Evolutionary conservation across 495 filamentous ascomycete genomes (phyloP).

Genomic region (Talaromyces nanjingensis): DNA sequence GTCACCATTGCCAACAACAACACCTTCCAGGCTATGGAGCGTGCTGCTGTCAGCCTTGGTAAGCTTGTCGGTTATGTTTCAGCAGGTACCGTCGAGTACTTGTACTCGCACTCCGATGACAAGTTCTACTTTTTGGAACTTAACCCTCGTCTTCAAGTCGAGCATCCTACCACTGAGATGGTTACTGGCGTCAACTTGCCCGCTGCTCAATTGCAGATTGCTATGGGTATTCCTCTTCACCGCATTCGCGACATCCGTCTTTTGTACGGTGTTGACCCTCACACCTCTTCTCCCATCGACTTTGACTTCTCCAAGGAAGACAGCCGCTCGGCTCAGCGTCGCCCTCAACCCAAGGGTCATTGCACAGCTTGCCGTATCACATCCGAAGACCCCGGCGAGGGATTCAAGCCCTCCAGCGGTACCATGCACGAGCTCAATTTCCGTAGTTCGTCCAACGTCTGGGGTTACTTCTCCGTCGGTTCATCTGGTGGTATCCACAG

Average conservation of each 20-base stretch:
- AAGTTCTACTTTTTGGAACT: constrained; percentile 99
- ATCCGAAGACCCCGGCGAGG: constrained; percentile 97
- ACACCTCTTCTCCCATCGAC: constrained; percentile 79
- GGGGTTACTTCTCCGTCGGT: constrained; percentile 99
- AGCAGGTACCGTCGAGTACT: constrained; percentile 96
- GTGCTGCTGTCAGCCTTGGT: constrained; percentile 89
- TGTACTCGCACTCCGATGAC: constrained; percentile 97
- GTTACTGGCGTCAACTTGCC: constrained; percentile 96
- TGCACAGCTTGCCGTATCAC: constrained; percentile 99
- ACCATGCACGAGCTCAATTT: constrained; percentile 99
- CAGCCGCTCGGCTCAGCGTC: constrained; percentile 76
- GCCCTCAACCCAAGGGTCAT: constrained; percentile 90
- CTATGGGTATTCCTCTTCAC: constrained; percentile 96
- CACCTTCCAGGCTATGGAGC: constrained; percentile 95
- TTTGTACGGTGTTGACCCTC: constrained; percentile 92
- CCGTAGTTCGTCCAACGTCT: constrained; percentile 95
- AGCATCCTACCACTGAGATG: constrained; percentile 99
- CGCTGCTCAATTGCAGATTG: constrained; percentile 95
- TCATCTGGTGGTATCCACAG: constrained; percentile 95
- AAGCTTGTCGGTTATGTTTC: constrained; percentile 96
- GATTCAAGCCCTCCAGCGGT: constrained; percentile 98
- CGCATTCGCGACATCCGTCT: constrained; percentile 93
- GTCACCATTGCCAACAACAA: constrained; percentile 85
- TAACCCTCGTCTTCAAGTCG: constrained; percentile 97
- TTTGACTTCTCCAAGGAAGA: constrained; percentile 90